Percentiles rank a stretch among this genome's conserved stretches.
phyloP scores from a whole-genome alignment of 768 basidiomycete species.

The Amanita polypyramis region DNA sequence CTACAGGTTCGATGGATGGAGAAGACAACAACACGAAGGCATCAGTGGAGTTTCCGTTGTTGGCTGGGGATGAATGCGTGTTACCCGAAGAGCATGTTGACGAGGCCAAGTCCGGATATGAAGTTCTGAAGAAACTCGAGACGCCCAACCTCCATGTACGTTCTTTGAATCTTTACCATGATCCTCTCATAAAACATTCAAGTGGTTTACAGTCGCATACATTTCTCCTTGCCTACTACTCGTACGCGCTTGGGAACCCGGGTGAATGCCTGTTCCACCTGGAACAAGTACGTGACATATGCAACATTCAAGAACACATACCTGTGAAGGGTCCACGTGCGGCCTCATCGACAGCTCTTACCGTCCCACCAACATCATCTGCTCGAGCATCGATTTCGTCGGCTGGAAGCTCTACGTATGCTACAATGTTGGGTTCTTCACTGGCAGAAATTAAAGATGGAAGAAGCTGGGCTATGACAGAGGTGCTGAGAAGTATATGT shows the following conservation, averaged over 20 bases:
- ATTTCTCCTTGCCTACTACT: slow-evolving; percentile 68
- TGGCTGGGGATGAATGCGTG: slow-evolving; percentile 47
- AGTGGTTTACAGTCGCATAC: slow-evolving; percentile 43
- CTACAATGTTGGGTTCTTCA: slow-evolving; percentile 29
- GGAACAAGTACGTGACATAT: slow-evolving; percentile 39
- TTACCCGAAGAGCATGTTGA: slow-evolving; percentile 43
- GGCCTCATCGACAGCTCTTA: slow-evolving; percentile 17
- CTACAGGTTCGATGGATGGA: slow-evolving; percentile 37
- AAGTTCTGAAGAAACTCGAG: slow-evolving; percentile 38
- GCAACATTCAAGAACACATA: slow-evolving; percentile 44
- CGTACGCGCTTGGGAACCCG: slow-evolving; percentile 64
- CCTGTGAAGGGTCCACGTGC: slow-evolving; percentile 21
- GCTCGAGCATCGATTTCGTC: slow-evolving; percentile 31
- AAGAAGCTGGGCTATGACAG: slow-evolving; percentile 60
- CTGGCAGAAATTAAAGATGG: slow-evolving; percentile 56
- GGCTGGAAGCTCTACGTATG: slow-evolving; percentile 30
- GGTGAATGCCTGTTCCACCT: slow-evolving; percentile 54
- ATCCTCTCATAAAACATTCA: slow-evolving; percentile 6
- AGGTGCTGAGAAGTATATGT: slow-evolving; percentile 68
- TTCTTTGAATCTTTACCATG: slow-evolving; percentile 10
- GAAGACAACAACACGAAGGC: slow-evolving; percentile 32
- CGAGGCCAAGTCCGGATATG: slow-evolving; percentile 48
- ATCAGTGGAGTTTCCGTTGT: slow-evolving; percentile 23
- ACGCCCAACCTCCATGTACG: slow-evolving; percentile 49
- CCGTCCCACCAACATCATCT: slow-evolving; percentile 22